Conservation (phyloP, 805 yeast species). For the Teunomyces tritomae region DNA sequence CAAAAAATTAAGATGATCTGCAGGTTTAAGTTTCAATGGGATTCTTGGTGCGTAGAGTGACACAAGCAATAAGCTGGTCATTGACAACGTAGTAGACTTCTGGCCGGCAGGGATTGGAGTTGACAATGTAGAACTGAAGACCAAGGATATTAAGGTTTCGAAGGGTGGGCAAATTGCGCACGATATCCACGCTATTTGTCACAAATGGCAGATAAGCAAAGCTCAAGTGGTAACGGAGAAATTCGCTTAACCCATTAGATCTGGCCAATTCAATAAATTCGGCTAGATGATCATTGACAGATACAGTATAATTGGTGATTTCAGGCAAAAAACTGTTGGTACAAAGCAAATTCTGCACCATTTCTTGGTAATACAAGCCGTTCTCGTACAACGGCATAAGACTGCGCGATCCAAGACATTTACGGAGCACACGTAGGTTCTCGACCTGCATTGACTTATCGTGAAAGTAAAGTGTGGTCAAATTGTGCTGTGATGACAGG, state of each 20-base stretch:
- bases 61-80: neutral
- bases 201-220: conserved; percentile 12
- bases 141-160: conserved; percentile 2
- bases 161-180: conserved; percentile 1
- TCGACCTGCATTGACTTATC: conserved; percentile 16
- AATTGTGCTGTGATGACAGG: conserved; percentile 9
- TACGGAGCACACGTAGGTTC: conserved; percentile 13
- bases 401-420: conserved; percentile 9
- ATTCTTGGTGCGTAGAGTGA: neutral
- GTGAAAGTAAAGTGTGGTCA: conserved; percentile 11
- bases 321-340: conserved; percentile 7
- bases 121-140: neutral
- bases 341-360: conserved; percentile 4
- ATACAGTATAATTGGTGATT: neutral
- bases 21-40: neutral
- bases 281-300: conserved; percentile 9
- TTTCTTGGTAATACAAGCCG: conserved; percentile 9
- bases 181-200: conserved; percentile 6
- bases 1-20: neutral
- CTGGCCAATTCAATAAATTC: conserved; percentile 8
- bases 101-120: neutral
- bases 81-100: conserved; percentile 3
- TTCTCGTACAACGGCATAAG: conserved; percentile 12
- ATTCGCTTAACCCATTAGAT: conserved; percentile 7
- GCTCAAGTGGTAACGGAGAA: conserved; percentile 10